Evolutionary conservation across 2,329 filamentous ascomycete species (phyloP).

Genomic region (Ascochyta pisi): DNA sequence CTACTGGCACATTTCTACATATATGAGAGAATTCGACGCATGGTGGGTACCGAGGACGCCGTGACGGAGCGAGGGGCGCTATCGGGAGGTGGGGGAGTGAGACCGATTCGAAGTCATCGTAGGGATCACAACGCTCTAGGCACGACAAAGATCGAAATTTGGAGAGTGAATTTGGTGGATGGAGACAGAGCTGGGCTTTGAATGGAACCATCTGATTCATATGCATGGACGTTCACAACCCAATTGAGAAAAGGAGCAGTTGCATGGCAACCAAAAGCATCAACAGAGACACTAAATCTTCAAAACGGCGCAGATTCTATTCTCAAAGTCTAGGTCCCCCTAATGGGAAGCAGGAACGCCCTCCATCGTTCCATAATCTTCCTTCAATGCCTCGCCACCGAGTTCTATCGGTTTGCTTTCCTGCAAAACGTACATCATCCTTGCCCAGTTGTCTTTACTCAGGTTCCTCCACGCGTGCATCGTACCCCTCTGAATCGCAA

Average conservation of each 20-base stretch:
- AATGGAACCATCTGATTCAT: background rate
- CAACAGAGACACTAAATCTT: background rate
- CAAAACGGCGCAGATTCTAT: background rate
- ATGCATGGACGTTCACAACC: background rate
- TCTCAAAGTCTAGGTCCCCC: background rate
- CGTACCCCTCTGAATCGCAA: slow-evolving; percentile 47
- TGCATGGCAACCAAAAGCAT: background rate
- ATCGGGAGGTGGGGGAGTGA: slow-evolving; percentile 30
- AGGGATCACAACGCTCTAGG: background rate
- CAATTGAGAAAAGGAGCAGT: background rate
- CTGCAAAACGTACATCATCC: slow-evolving; percentile 45
- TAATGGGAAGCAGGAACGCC: slow-evolving; percentile 40
- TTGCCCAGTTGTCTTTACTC: slow-evolving; percentile 35
- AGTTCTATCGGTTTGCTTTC: slow-evolving; percentile 35
- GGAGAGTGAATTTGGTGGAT: too few species aligned
- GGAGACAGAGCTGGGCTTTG: too few species aligned
- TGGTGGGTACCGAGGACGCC: slow-evolving; percentile 14
- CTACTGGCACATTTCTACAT: slow-evolving; percentile 20
- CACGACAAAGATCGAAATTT: background rate
- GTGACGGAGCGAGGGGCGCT: slow-evolving; percentile 11
- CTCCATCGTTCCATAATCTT: slow-evolving; percentile 42
- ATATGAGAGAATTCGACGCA: slow-evolving; percentile 20
- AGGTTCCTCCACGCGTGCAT: slow-evolving; percentile 50
- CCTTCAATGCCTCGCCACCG: slow-evolving; percentile 31
- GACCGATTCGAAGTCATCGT: background rate